Evolutionary conservation across 163 green algal species (phyloP).

Genomic region (Scenedesmus sp.): DNA sequence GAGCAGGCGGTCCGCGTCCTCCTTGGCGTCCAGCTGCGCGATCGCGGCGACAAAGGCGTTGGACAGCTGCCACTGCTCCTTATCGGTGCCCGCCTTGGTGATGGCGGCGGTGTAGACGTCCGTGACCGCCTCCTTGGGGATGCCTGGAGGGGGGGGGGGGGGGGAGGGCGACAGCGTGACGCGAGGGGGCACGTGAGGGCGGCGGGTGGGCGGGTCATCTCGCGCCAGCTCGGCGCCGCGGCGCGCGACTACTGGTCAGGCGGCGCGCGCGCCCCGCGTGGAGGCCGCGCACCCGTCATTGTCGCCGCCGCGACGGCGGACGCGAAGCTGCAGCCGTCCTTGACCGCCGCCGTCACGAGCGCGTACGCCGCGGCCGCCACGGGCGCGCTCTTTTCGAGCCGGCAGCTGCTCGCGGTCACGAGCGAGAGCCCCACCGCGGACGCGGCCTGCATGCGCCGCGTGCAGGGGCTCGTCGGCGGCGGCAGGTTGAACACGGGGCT

Average conservation of each 20-base stretch:
- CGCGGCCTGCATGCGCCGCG: slow-evolving; percentile 31
- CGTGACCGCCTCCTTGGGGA: slow-evolving; percentile 18
- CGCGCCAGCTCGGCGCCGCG: no score
- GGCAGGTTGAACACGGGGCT: slow-evolving; percentile 26
- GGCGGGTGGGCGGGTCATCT: neutral
- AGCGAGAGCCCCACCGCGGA: slow-evolving; percentile 32
- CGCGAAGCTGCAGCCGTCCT: slow-evolving; percentile 45
- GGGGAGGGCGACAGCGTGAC: no score
- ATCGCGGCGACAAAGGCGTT: slow-evolving; percentile 38
- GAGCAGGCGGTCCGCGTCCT: neutral
- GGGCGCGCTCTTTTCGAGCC: slow-evolving; percentile 1
- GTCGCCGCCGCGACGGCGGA: slow-evolving; percentile 34
- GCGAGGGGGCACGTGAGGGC: neutral
- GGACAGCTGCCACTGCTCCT: slow-evolving; percentile 21
- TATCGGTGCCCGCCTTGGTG: slow-evolving; percentile 29
- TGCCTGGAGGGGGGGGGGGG: no score
- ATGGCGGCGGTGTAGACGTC: slow-evolving; percentile 45
- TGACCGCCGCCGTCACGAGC: slow-evolving; percentile 39
- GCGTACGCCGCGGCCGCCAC: slow-evolving; percentile 44
- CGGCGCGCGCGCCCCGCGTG: no score
- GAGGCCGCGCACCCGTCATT: neutral
- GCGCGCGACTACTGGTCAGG: no score
- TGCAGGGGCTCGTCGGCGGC: slow-evolving; percentile 29
- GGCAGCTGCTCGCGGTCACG: slow-evolving; percentile 29
- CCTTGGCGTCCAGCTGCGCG: neutral